Base-by-base conservation (phyloP, 108 stramenopile species). In the Licmophora abbreviata region DNA sequence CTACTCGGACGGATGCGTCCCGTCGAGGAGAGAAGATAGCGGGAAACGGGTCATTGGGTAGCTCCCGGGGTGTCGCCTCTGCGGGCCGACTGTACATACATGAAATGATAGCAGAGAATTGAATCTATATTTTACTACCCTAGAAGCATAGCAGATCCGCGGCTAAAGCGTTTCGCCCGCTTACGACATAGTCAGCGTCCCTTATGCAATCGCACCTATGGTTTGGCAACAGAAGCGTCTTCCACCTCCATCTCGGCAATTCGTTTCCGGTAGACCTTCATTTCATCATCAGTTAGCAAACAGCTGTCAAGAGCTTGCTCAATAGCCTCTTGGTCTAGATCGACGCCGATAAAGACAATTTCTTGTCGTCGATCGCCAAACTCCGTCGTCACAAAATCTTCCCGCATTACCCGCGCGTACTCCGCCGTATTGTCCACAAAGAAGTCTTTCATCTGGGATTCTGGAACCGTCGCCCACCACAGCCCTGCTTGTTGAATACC, bases 351-450 rank as follows among this genome's bases (percentile, higher is more conserved):
- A 50, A 95, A 93, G 0, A 95, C 92, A 35, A 95, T 56, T 55
- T 95, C 95, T 63, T 95, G 92, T 55, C 95, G 72, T 36, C 92
- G 78, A 70, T 95, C 95, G 10, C 92, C 95, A 54, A 74, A 90
- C 58, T 90, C 86, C 26, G 85, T 86, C 20, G 73, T 69, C 0
- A 73, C 69, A 64, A 85, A 94, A 59, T 94, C 92, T 59, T 90
- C 86, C 24, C 30, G 14, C 55, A 88, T 51, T 22, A 94, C 86
- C n/a, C 88, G 69, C 18, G 86, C 76, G 38, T 74, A 86, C 57
- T 90, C 88, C 25, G 55, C 57, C 51, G 51, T 51, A 48, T 86
- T 81, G 26, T 47, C 53, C n/a, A 44, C 60, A 42, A 94, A 83
- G 38, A 59, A 81, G 25, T 71, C 51, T 48, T 76, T 71, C 67